Evolutionary conservation across 202 grass and related monocot genomes (phyloP).

Genomic region (Eragrostis tef): DNA sequence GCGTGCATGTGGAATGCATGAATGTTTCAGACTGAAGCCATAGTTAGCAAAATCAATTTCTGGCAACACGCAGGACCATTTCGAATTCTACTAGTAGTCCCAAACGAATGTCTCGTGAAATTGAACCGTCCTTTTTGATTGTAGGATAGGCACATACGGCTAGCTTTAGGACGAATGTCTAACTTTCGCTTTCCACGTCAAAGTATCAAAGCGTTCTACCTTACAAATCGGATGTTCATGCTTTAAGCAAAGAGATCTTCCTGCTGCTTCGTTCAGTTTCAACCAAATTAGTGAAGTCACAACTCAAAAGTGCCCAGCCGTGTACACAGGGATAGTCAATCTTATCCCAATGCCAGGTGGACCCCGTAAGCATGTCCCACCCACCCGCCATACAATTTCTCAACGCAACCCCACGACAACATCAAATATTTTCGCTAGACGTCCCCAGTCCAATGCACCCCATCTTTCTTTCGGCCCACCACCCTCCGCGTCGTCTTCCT

Average conservation of each 20-base stretch:
- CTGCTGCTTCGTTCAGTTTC: not conserved
- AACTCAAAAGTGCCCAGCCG: not conserved
- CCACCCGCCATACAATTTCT: not conserved
- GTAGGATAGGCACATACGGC: not conserved
- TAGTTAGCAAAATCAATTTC: not conserved
- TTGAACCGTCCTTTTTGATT: not conserved
- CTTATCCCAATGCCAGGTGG: not conserved
- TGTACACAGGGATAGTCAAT: not conserved
- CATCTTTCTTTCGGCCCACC: not conserved
- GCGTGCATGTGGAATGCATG: too few species aligned
- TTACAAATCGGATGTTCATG: not conserved
- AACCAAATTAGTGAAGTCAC: not conserved
- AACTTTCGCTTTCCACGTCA: not conserved
- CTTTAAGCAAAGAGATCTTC: conserved; percentile 7
- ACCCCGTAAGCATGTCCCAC: not conserved
- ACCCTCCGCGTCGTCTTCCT: not conserved
- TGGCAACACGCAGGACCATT: too few species aligned
- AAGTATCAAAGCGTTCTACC: not conserved
- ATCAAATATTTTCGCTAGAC: not conserved
- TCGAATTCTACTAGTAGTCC: too few species aligned
- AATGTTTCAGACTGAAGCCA: not conserved
- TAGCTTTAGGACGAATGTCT: not conserved
- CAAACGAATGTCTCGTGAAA: not conserved
- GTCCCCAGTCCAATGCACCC: not conserved
- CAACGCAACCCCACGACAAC: conserved; percentile 1